Base-by-base conservation (phyloP, 148 eudicot genomes). In the Chenopodium formosanum region DNA sequence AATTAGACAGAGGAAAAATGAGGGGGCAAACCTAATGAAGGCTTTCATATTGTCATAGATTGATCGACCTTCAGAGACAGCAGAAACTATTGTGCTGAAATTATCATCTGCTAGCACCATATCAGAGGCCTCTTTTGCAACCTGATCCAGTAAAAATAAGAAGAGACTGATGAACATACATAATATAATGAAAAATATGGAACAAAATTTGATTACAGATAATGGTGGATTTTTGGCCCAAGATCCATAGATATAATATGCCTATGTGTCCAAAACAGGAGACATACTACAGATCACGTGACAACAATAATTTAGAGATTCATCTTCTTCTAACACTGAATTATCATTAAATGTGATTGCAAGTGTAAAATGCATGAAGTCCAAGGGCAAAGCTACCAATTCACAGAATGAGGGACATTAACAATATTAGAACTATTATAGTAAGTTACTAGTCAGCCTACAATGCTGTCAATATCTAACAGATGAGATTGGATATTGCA, bases 1-100 rank as follows among this genome's bases (percentile, higher is more conserved):
- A 34, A 17, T 1, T 19, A 29, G 48, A 27, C 10, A 69, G 63
- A 40, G 78, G 47, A 46, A 75, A 75, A 56, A 56, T 17, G 44
- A 62, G 7, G 62, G 29, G 78, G 64, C 70, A 16, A 10, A 92
- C 95, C 98, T 91, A 85, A 94, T 94, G 80, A 94, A 94, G 70
- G 98, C 98, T 86, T 94, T 94, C 98, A 94, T 94, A 87, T 94
- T 94, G 86, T 92, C 87, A 83, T 94, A 94, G 80, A 94, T 94
- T 52, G 98, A 92, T 82, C 98, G 88, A 81, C 98, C 98, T 91
- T 94, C 97, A 20, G 91, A 84, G 22, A 91, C 91, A 81, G 94
- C 94, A 86, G 94, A 77, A 81, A 91, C 92, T 76, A 91, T 91
- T 0, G 94, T 90, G 84, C 94, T 91, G 78, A 91, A 91, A 70